Base-by-base conservation (phyloP, 352 stramenopile species). In the Pythium volutum region DNA sequence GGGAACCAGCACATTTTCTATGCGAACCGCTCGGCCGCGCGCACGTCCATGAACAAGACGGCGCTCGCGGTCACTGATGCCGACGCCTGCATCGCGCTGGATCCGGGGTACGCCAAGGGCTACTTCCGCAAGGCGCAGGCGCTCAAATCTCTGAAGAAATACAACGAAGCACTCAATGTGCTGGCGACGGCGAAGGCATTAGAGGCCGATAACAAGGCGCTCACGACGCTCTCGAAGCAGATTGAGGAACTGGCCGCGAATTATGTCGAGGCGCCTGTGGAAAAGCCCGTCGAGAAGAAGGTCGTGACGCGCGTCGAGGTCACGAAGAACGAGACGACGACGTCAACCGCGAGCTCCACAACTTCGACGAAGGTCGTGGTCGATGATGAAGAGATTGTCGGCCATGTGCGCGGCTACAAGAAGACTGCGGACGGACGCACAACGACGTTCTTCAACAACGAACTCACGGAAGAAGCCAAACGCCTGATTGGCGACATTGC, bases 401-500 rank as follows among this genome's bases (percentile, higher is more conserved):
- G 76, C 42, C 65, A 86, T 12, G 74, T 98, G 43, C 77, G 94
- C 31, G 96, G 96, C 15, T 99, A 99, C 82, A 98, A 98, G 77
- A 98, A 97, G 72, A 90, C 97, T 27, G 80, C 84, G n/a, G 93
- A 98, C 66, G 97, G 97, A 27, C 96, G 97, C 59, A 97, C 97
- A 61, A 99, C 97, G 47, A 98, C 96, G 18, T 99, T 98, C 63
- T 99, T 99, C 75, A 98, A 99, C 86, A 97, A 98, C 67, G 97
- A 99, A 67, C 83, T 99, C 16, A 96, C 88, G 23, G 96, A 98
- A 51, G 92, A 99, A 63, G 92, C 91, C n/a, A 98, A 98, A 67
- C 76, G 84, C 56, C 95, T 99, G 69, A 98, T 98, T 61, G 96
- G 98, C 49, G 98, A 99, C 79, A 98, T 96, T 42, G 87, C 88